Evolutionary conservation across 495 filamentous ascomycete species (phyloP).

Genomic region (Aspergillus mulundensis): DNA sequence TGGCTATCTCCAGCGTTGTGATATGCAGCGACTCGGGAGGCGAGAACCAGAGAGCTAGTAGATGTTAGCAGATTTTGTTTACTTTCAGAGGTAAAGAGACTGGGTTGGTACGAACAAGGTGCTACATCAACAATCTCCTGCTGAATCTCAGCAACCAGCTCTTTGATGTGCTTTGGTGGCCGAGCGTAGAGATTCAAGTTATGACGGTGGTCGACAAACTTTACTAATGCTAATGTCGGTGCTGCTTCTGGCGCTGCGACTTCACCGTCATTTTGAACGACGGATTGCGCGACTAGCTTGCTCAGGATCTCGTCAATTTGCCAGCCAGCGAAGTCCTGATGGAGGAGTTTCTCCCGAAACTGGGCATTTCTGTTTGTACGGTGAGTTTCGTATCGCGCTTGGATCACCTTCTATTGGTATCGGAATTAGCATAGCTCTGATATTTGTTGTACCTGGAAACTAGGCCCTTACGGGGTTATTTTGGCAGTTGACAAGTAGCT

Average conservation of each 20-base stretch:
- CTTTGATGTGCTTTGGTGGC: slow-evolving; percentile 64
- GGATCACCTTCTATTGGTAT: slow-evolving; percentile 62
- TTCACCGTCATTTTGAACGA: slow-evolving; percentile 48
- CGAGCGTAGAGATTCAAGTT: slow-evolving; percentile 87
- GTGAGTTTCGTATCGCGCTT: slow-evolving; percentile 67
- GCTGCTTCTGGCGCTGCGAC: slow-evolving; percentile 21
- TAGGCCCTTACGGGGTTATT: slow-evolving; percentile 49
- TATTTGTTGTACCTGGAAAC: not conserved
- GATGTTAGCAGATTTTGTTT: not conserved
- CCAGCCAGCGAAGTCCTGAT: slow-evolving; percentile 63
- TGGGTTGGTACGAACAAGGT: slow-evolving; percentile 56
- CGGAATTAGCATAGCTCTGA: not conserved
- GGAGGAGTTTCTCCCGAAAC: slow-evolving; percentile 64
- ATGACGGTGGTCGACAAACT: slow-evolving; percentile 65
- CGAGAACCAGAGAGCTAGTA: slow-evolving; percentile 78
- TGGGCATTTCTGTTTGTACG: slow-evolving; percentile 67
- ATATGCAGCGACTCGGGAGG: slow-evolving; percentile 73
- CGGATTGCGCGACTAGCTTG: slow-evolving; percentile 42
- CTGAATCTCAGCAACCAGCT: slow-evolving; percentile 67
- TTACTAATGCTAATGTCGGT: slow-evolving; percentile 13
- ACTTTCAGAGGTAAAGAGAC: not conserved
- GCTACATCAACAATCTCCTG: slow-evolving; percentile 54
- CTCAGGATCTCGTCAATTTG: slow-evolving; percentile 71
- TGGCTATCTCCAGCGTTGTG: slow-evolving; percentile 77
- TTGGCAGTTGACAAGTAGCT: slow-evolving; percentile 59